Conservation (phyloP, 2,329 filamentous ascomycete genomes). For the Pseudonectria buxi region DNA sequence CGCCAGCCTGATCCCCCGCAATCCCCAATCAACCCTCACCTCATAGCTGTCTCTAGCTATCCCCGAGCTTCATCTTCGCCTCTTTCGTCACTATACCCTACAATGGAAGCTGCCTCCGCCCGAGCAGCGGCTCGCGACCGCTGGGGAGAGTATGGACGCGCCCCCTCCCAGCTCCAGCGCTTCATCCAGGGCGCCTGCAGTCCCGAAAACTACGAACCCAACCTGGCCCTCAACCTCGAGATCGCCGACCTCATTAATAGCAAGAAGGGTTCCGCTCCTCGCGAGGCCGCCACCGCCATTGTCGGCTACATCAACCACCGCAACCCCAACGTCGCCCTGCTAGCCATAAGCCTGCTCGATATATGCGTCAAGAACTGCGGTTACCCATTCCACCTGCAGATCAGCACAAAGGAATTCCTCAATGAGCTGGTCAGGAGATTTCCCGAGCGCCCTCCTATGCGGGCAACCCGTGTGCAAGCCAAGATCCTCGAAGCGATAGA, state of each 20-base stretch:
- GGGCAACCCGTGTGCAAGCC: conserved; percentile 78
- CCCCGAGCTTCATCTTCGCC: neutral
- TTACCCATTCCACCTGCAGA: conserved; percentile 97
- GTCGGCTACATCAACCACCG: conserved; percentile 94
- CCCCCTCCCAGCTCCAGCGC: conserved; percentile 82
- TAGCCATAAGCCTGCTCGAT: conserved; percentile 87
- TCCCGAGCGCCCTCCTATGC: conserved; percentile 83
- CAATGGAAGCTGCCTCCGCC: conserved; percentile 91
- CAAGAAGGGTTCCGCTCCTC: conserved; percentile 92
- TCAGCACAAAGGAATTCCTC: conserved; percentile 96
- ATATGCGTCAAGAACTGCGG: conserved; percentile 99
- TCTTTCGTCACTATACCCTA: too few species aligned
- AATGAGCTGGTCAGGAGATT: conserved; percentile 97
- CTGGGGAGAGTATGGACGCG: conserved; percentile 75
- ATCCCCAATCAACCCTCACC: neutral
- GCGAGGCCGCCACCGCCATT: conserved; percentile 88
- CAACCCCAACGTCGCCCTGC: conserved; percentile 88
- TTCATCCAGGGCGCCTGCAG: conserved; percentile 96
- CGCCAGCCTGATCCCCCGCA: neutral
- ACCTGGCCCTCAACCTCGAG: conserved; percentile 92
- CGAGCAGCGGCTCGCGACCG: conserved; percentile 93
- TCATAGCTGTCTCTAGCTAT: neutral
- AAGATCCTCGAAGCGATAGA: conserved; percentile 95
- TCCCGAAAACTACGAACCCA: conserved; percentile 95
- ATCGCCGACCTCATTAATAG: conserved; percentile 94